Conservation (phyloP, 2,329 filamentous ascomycete species). For the Pseudogymnoascus sp. region DNA sequence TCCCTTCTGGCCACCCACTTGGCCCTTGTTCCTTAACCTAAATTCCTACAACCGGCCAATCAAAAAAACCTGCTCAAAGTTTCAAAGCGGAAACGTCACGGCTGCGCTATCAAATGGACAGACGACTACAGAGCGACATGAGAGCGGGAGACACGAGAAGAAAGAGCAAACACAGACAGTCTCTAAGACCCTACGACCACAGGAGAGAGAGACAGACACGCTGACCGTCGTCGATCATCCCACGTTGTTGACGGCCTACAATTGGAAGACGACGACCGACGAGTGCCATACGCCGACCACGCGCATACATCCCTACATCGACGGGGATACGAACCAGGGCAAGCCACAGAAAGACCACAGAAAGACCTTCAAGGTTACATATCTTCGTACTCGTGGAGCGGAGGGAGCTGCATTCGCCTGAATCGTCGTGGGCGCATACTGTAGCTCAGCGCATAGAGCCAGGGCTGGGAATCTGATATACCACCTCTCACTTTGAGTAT, state of each 20-base stretch:
- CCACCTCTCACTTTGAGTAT: neutral
- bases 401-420: neutral
- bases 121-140: neutral
- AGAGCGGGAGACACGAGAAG: neutral
- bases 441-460: neutral
- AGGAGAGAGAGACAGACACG: neutral
- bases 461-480: neutral
- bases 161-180: neutral
- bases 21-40: neutral
- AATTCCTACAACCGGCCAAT: neutral
- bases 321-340: neutral
- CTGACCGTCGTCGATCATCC: neutral
- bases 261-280: neutral
- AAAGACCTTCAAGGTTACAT: neutral
- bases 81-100: neutral
- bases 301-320: neutral
- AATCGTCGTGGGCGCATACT: neutral
- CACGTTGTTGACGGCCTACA: neutral
- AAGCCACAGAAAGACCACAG: neutral
- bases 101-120: neutral
- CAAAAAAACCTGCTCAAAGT: conserved; percentile 4
- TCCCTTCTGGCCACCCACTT: neutral
- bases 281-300: neutral
- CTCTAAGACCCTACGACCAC: neutral
- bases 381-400: neutral